Evolutionary conservation across 164 flowering plant genomes (phyloP), one percentile per base, ranked within the genome.

Genomic region (Vitis cinerea): DNA sequence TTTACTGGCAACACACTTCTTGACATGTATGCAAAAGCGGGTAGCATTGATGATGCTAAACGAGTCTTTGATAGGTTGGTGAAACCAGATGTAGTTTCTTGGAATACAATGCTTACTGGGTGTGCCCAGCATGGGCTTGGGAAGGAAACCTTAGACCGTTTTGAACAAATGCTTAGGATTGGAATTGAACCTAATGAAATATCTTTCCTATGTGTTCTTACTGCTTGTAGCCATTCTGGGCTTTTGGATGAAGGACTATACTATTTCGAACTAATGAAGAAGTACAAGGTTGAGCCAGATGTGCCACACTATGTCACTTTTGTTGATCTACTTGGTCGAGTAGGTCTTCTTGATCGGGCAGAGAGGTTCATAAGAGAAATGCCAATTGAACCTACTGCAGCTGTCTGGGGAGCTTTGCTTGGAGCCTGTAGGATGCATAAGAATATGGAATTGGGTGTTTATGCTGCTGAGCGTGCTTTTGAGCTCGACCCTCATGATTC

Each of bases 21-120:
- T 63, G 86, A 88, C 75, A 88, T 88, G 95, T 90, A 90, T 69
- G 88, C 89, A 10, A 90, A 88, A 67, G 79, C 88, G 5, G 92
- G 92, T 14, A 83, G 86, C 73, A 83, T 87, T 44, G 74, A 80
- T 58, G 93, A 87, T 77, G 90, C 93, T 7, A 79, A 71, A 61
- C 83, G 78, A 51, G 83, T 90, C 44, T 90, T 90, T 72, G 75
- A 77, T 70, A 75, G 90, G 71, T 65, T 90, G 79, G 77, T 77
- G 5, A 83, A 77, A 17, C 65, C 66, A 37, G 85, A 84, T 67
- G 79, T 87, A 10, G 88, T 88, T 67, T 84, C 95, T 11, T 90
- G 95, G 92, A 90, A 88, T 70, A 83, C 90, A 11, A 80, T 90
- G 81, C 85, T 90, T 58, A 82, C 83, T 73, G 92, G 82, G n/a